phyloP scores from a whole-genome alignment of 2,329 filamentous ascomycete genomes.

The Capronia americana region DNA sequence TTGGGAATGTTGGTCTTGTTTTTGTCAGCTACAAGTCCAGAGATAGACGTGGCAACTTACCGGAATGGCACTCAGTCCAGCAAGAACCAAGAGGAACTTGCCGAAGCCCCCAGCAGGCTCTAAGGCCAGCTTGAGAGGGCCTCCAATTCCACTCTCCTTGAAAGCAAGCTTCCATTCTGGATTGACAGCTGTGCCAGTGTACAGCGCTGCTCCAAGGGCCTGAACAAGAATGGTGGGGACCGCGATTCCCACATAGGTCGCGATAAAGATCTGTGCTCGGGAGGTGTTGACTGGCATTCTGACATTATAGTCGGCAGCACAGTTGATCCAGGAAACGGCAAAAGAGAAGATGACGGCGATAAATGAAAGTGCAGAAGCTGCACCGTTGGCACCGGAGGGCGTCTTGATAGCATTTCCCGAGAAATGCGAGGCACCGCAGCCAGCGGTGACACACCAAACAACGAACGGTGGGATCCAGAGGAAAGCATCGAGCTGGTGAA shows the following conservation, averaged over 20 bases:
- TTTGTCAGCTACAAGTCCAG: neutral
- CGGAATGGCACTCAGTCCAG: slow-evolving; percentile 19
- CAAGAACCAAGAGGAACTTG: slow-evolving; percentile 16
- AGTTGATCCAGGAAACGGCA: slow-evolving; percentile 48
- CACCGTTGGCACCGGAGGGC: slow-evolving; percentile 43
- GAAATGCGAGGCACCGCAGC: slow-evolving; percentile 46
- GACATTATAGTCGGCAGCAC: slow-evolving; percentile 49
- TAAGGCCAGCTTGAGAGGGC: slow-evolving; percentile 17
- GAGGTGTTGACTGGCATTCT: slow-evolving; percentile 47
- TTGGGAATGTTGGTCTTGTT: slow-evolving; percentile 17
- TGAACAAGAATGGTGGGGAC: slow-evolving; percentile 17
- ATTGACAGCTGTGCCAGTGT: slow-evolving; percentile 15
- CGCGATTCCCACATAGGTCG: slow-evolving; percentile 17
- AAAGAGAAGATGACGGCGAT: slow-evolving; percentile 49
- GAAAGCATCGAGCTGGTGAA: slow-evolving; percentile 47
- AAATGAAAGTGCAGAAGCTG: slow-evolving; percentile 46
- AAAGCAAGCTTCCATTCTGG: slow-evolving; percentile 17
- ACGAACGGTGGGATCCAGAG: slow-evolving; percentile 48
- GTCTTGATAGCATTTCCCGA: slow-evolving; percentile 41
- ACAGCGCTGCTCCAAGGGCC: slow-evolving; percentile 13
- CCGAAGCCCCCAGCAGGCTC: slow-evolving; percentile 19
- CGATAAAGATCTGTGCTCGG: slow-evolving; percentile 14
- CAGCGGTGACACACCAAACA: slow-evolving; percentile 49
- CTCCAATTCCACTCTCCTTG: slow-evolving; percentile 14
- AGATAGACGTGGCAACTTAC: slow-evolving; percentile 8